Evolutionary conservation across 768 basidiomycete genomes (phyloP), one percentile per base, ranked within the genome.

Genomic region (Rhizopogon vesiculosus): DNA sequence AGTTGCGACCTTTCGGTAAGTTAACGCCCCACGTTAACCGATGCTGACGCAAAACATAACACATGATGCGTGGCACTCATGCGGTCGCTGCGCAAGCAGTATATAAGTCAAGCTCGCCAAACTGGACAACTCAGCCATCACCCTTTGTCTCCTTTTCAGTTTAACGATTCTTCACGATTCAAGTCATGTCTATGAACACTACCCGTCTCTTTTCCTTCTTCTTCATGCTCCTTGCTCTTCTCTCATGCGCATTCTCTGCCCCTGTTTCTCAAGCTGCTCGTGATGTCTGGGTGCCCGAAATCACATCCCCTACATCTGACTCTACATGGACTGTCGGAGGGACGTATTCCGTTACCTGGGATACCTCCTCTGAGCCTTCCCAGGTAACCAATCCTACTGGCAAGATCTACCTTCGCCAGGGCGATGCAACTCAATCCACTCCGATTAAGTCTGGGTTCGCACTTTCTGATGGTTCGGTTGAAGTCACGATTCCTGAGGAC

Each of bases 371-470:
- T 52, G 54, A 71, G 29, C 82, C 81, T 0, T 54, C 56, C 4
- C 64, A 81, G 54, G 78, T 83, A 59, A 82, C 81, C 19, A 83
- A 82, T 62, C 62, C 64, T 41, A 33, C 55, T 3, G 82, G 82
- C 33, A 28, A 46, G 54, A 72, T 83, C 52, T 67, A 72, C 48
- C 72, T 83, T 38, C 73, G 79, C 48, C 67, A 70, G 33, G 69
- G 64, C 5, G 56, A 52, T 16, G 45, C 62, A 7, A 73, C 74
- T 4, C 59, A 70, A 18, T 28, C 55, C n/a, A 31, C 64, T 29
- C 76, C 74, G 51, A 64, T 82, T 18, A 76, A 74, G 4, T 25
- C 67, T 12, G 68, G 61, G 42, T 78, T 81, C 54, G 40, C 62
- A 44, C 71, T 82, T 44, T 45, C 65, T 18, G 57, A 25, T 3